Base-by-base conservation (phyloP, 208 protist species). In the Trypanosoma platydactyli region DNA sequence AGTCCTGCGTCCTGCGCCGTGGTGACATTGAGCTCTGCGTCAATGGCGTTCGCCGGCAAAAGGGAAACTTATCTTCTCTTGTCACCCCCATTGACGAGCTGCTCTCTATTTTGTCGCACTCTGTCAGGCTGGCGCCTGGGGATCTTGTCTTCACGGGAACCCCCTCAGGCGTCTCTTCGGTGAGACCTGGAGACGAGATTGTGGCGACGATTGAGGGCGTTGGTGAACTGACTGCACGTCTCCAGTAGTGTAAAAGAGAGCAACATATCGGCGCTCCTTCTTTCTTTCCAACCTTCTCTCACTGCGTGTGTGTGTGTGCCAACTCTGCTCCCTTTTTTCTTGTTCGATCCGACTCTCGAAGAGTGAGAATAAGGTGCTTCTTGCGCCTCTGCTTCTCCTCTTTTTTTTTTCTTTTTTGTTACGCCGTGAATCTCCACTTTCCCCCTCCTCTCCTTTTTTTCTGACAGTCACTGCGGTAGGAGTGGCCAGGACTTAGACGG, bases 71-170 rank as follows among this genome's bases (percentile, higher is more conserved):
- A 1, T 73, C 66, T 40, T 61, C 69, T 52, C 91, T 95, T 87
- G 76, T 94, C 35, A 83, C 71, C 25, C 59, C 76, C 0, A 71
- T 94, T 4, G 68, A 72, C 52, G 83, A 86, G 56, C 40, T 88
- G 6, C 77, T 97, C 22, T 54, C 83, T 27, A 70, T 80, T 38
- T 57, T 93, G 18, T 92, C 84, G 24, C 73, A 83, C 38, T 76
- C 86, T 20, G 87, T 97, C 15, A 77, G 84, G 3, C 73, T 97
- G n/a, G 63, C 79, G 12, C 85, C 87, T 4, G 88, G 86, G 3
- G 92, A 97, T 69, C 62, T 97, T 38, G 77, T 97, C 59, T 91
- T 86, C 57, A 95, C 88, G 7, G 92, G 92, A 18, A 97, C 91
- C 6, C 91, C 91, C 16, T 61, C 81, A 18, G 89, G 89, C n/a